Base-by-base conservation (phyloP, 2,329 filamentous ascomycete genomes). In the Aspergillus cejpii region DNA sequence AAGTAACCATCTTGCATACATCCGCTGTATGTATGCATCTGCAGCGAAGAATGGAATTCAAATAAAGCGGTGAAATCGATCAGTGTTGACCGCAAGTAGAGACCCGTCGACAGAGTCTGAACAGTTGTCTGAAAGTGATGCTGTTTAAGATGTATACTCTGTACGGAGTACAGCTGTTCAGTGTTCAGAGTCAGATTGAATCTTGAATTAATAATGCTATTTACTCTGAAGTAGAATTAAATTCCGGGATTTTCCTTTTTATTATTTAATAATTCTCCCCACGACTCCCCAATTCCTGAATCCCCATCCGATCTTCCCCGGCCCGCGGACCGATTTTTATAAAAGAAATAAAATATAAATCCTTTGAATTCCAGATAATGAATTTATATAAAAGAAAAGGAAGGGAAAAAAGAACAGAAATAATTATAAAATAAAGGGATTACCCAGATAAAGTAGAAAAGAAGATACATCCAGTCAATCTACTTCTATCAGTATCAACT, bases 241-340 rank as follows among this genome's bases (percentile, higher is more conserved):
- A 12, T 14, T 29, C 27, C 11, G 6, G 6, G 15, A n/a, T n/a
- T n/a, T n/a, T 34, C 17, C 31, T 14, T 20, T 20, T 4, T 8
- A 46, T 41, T 52, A 33, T 47, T 44, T 43, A 41, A 45, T 45
- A 48, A 47, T 50, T 47, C 40, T 51, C 51, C 51, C 51, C 51
- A 53, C 49, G 49, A 27, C 38, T 15, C 37, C 43, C 43, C 52
- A n/a, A n/a, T n/a, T n/a, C n/a, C n/a, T n/a, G n/a, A n/a, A n/a
- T n/a, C 43, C 51, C 39, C 45, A 51, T 50, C 53, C 53, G 53
- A 54, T 47, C 47, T 50, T 53, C 53, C 53, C 53, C 53, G 53
- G 53, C 33, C 51, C 53, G 51, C 45, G 49, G 50, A 43, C 48
- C 50, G 49, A 41, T n/a, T n/a, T n/a, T n/a, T 39, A 24, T 26